These are phyloP conservation scores for Fusarium concolor DNA, from an alignment of 2,329 filamentous ascomycete species.

Conservation along the genomic window DNA sequence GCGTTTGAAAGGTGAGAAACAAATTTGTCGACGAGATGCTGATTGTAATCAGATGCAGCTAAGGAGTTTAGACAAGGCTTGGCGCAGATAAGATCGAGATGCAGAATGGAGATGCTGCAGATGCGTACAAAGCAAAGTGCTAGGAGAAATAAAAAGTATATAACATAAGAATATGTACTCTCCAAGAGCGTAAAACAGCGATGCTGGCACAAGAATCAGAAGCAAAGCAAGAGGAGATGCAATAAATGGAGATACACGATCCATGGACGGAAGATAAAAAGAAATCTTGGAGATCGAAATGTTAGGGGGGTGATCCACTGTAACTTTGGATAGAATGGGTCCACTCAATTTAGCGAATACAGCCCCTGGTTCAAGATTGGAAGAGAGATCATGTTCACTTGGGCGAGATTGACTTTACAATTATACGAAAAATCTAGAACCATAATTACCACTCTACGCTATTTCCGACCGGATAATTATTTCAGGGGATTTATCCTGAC, in stretches of 20 bases:
- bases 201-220: slow-evolving; percentile 4
- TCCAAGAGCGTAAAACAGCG: neutral
- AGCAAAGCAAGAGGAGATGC: slow-evolving; percentile 10
- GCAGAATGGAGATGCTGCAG: neutral
- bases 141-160: neutral
- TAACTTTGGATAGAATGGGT: neutral
- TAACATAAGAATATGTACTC: slow-evolving; percentile 12
- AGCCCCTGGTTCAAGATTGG: neutral
- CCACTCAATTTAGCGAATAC: neutral
- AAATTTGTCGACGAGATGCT: neutral
- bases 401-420: neutral
- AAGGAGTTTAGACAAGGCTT: slow-evolving; percentile 8
- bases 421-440: too few species aligned
- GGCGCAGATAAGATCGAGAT: neutral
- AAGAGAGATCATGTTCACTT: neutral
- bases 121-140: neutral
- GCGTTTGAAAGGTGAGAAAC: neutral
- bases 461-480: too few species aligned
- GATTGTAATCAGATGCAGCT: slow-evolving; percentile 12
- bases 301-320: slow-evolving; percentile 22
- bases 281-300: slow-evolving; percentile 36
- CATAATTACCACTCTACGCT: too few species aligned
- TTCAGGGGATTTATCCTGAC: too few species aligned
- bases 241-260: slow-evolving; percentile 7
- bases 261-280: neutral